phyloP scores from a whole-genome alignment of 495 filamentous ascomycete species.

The Clohesyomyces aquaticus region DNA sequence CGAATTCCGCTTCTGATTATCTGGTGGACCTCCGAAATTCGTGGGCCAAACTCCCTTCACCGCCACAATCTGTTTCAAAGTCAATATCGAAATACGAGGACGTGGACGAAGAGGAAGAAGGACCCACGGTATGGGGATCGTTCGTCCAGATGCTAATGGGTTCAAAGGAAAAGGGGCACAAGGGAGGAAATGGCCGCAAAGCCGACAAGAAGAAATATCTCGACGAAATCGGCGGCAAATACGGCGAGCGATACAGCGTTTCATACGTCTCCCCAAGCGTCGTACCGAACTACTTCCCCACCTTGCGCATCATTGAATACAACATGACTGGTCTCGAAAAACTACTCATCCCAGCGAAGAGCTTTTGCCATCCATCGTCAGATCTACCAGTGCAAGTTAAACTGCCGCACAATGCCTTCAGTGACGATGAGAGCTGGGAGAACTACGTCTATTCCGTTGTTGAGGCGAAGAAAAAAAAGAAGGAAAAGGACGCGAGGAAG shows the following conservation, averaged over 20 bases:
- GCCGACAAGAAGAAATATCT: slow-evolving; percentile 51
- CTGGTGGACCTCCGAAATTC: slow-evolving; percentile 73
- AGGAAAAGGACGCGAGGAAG: slow-evolving; percentile 48
- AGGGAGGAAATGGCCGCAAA: slow-evolving; percentile 27
- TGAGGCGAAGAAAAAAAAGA: slow-evolving; percentile 24
- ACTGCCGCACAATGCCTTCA: not conserved
- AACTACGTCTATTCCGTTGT: slow-evolving; percentile 17
- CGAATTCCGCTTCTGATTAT: slow-evolving; percentile 73
- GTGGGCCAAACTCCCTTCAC: slow-evolving; percentile 76
- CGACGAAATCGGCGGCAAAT: slow-evolving; percentile 73
- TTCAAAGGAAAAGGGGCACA: slow-evolving; percentile 50
- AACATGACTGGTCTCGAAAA: slow-evolving; percentile 81
- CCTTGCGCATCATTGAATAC: slow-evolving; percentile 85
- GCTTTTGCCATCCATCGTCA: not conserved
- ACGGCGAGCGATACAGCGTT: slow-evolving; percentile 82
- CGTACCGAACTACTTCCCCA: slow-evolving; percentile 92
- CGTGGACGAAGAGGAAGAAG: slow-evolving; percentile 43
- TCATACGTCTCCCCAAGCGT: slow-evolving; percentile 81
- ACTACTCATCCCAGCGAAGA: slow-evolving; percentile 15
- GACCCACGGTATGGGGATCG: slow-evolving; percentile 23
- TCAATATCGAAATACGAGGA: slow-evolving; percentile 40
- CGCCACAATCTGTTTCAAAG: slow-evolving; percentile 39
- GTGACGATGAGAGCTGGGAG: slow-evolving; percentile 19
- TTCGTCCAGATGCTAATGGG: slow-evolving; percentile 8
- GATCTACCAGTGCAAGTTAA: not conserved